Evolutionary conservation across 208 protist genomes (phyloP), one percentile per base, ranked within the genome.

Genomic region (Leishmania braziliensis): DNA sequence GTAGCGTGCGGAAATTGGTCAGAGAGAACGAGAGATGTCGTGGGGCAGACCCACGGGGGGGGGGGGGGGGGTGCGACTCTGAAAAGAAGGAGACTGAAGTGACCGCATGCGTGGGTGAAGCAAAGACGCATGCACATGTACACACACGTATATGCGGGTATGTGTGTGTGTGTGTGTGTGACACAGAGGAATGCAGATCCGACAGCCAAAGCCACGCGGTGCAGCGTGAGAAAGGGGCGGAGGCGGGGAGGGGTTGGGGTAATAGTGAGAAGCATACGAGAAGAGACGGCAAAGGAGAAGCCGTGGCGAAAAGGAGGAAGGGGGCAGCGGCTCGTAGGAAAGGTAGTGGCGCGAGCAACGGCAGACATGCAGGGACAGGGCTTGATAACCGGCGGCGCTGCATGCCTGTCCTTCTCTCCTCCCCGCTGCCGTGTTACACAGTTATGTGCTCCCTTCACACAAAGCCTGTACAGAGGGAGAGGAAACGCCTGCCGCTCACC

Each of bases 31-130:
- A 73, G 20, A 33, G 46, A 81, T 43, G 43, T 70, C 63, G 43
- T 26, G 54, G 72, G 77, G 78, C 29, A 82, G 72, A 84, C 68
- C 14, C 12, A 20, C 14, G 0, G 29, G 43, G 39, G 39, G 39
- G 39, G 39, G n/a, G n/a, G n/a, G n/a, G n/a, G n/a, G 43, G 62
- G 16, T 12, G 62, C 26, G 14, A 51, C 23, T 53, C 23, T 53
- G 4, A 51, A 18, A 29, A 33, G 43, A 73, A 73, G 43, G 23
- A 14, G 50, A 26, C 68, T 73, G 68, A 26, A 1, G 43, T 33
- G 8, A 18, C 26, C 43, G 2, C 68, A 33, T 68, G 10, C 62
- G 14, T 68, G 62, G 4, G 14, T 20, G 56, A 20, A 62, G 62
- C 26, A 6, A n/a, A 39, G 46, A 58, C 48, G 12, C 70, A 74